These are phyloP conservation scores for Aspergillus viridinutans DNA, from an alignment of 2,329 filamentous ascomycete species.

Conservation along the genomic window DNA sequence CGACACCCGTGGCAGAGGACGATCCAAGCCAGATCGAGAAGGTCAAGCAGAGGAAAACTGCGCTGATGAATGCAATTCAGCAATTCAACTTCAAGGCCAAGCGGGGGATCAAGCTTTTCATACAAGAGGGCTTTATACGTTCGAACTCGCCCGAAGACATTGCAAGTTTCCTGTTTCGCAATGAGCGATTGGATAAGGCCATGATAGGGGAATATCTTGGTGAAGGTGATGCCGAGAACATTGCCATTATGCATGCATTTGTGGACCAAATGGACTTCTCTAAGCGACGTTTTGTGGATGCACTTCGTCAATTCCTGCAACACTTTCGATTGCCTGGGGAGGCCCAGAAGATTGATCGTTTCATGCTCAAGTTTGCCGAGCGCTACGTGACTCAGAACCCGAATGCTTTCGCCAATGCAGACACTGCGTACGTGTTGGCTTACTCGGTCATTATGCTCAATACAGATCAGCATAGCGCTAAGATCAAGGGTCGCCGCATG, in stretches of 20 bases:
- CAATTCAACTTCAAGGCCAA: conserved; percentile 99
- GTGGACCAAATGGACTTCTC: conserved; percentile 93
- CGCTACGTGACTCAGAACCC: conserved; percentile 92
- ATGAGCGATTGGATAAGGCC: conserved; percentile 83
- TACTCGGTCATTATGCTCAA: conserved; percentile 98
- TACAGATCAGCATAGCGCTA: conserved; percentile 88
- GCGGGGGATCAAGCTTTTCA: conserved; percentile 76
- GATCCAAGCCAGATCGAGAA: conserved; percentile 93
- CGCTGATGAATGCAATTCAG: conserved; percentile 78
- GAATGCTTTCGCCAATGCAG: conserved; percentile 95
- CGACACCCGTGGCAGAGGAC: conserved; percentile 71
- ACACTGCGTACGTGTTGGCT: conserved; percentile 91
- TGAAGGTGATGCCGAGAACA: conserved; percentile 87
- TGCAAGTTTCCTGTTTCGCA: conserved; percentile 73
- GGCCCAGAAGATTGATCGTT: conserved; percentile 97
- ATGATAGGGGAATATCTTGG: conserved; percentile 92
- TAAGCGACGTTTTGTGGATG: conserved; percentile 87
- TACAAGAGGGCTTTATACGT: conserved; percentile 81
- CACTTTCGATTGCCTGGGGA: conserved; percentile 93
- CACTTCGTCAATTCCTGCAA: conserved; percentile 85
- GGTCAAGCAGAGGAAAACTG: conserved; percentile 90
- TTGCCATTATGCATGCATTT: conserved; percentile 97
- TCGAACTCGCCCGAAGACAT: conserved; percentile 77
- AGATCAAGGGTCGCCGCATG: conserved; percentile 79
- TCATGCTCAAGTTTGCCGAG: conserved; percentile 98